Evolutionary conservation across 306 rosid genomes (phyloP), one percentile per base, ranked within the genome.

Genomic region (Quercus parvula): DNA sequence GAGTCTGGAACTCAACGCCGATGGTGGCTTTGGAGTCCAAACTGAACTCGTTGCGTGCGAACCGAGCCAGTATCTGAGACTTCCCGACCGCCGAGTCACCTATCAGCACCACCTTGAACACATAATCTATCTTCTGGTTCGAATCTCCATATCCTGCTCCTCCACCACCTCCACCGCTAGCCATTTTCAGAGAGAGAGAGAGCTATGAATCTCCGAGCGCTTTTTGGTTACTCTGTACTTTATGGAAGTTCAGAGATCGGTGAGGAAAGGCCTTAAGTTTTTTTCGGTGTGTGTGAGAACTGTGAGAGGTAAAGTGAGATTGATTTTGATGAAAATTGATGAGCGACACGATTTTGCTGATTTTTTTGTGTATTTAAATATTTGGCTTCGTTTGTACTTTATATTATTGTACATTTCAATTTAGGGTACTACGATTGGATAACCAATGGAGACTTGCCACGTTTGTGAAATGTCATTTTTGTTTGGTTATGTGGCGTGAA

Each of bases 1-100:
- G 74, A 1, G 99, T 95, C 87, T 95, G 98, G 73, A 95, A 95
- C 94, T 95, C 99, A 13, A 95, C 98, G 4, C 99, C 99, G 86
- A 95, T 95, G 14, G 99, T 95, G 71, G 99, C 97, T 84, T 92
- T 95, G 0, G 98, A 95, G 83, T 95, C 99, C 89, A 95, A 90
- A 64, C 92, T 95, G 88, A 95, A 95, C 99, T 95, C 99, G 67
- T 95, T 90, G 35, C 99, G 83, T 0, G 99, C 97, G 70, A 95
- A 95, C 77, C 98, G 80, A 3, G 99, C 97, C 2, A 95, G 85
- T 51, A 95, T 95, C 96, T 95, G 98, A 19, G 99, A 95, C 76
- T 95, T 95, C 5, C 99, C 99, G n/a, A 95, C 99, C 44, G 99
- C 99, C 27, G 98, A 95, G 80, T 95, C 98, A 0, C 99, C 99